These are phyloP conservation scores for Naematelia aurantialba DNA, from an alignment of 768 basidiomycete genomes.

Conservation along the genomic window DNA sequence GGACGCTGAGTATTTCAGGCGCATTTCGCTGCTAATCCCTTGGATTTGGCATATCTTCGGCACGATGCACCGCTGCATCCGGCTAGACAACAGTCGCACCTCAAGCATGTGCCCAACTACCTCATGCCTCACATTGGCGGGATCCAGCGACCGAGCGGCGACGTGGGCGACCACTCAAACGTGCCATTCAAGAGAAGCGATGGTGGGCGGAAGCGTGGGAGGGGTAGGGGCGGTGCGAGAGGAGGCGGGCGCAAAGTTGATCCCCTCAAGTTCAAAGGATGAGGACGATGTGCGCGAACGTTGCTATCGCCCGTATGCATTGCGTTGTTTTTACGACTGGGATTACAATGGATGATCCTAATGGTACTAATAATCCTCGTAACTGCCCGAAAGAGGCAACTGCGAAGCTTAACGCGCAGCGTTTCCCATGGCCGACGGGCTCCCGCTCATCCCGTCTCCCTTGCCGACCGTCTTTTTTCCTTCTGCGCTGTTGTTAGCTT, in stretches of 20 bases:
- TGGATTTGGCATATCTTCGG: slow-evolving; percentile 83
- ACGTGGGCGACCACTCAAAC: slow-evolving; percentile 57
- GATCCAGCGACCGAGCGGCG: slow-evolving; percentile 29
- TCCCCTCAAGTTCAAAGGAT: slow-evolving; percentile 59
- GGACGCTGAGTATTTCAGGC: slow-evolving; percentile 57
- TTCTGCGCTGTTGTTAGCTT: no score
- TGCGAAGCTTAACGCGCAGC: no score
- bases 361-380: no score
- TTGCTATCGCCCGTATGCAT: no score
- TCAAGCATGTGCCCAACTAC: slow-evolving; percentile 94
- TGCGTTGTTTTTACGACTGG: no score
- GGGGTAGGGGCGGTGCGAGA: slow-evolving; percentile 53
- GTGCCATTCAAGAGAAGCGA: slow-evolving; percentile 68
- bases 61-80: slow-evolving; percentile 95
- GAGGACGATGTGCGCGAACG: slow-evolving; percentile 3
- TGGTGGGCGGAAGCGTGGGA: slow-evolving; percentile 58
- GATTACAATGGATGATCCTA: no score
- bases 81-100: slow-evolving; percentile 80
- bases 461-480: neutral
- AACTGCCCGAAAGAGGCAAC: neutral
- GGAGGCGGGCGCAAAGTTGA: slow-evolving; percentile 70
- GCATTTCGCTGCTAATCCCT: slow-evolving; percentile 94
- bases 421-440: neutral
- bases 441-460: neutral
- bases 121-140: slow-evolving; percentile 76